A percentile compares a stretch with the other conserved stretches of the same genome.
phyloP scores from a whole-genome alignment of 495 filamentous ascomycete species.

The Trypethelium eluteriae region DNA sequence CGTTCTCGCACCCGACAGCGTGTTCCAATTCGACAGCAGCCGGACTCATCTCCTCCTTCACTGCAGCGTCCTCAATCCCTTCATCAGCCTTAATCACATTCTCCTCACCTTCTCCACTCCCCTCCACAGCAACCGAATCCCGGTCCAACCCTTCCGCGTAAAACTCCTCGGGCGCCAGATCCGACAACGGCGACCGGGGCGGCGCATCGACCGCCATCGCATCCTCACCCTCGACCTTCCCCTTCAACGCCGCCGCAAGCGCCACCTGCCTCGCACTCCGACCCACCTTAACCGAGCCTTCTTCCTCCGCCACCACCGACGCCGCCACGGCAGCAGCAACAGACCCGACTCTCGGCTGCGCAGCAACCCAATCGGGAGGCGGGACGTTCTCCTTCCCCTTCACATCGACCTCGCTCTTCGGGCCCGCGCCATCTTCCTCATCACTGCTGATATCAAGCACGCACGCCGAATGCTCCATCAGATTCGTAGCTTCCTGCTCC shows the following conservation, averaged over 20 bases:
- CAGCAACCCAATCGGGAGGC: conserved; percentile 42
- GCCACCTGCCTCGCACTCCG: conserved; percentile 14
- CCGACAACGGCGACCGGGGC: conserved; percentile 19
- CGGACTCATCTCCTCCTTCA: not conserved
- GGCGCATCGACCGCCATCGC: not conserved
- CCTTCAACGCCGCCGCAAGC: not conserved
- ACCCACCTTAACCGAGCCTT: conserved; percentile 19
- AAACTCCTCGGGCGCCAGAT: conserved; percentile 25
- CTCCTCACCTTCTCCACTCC: not conserved
- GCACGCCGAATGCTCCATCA: conserved; percentile 82
- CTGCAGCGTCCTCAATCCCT: not conserved
- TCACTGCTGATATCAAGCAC: conserved; percentile 72
- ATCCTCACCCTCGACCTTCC: not conserved
- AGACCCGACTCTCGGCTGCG: not conserved
- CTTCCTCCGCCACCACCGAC: conserved; percentile 6
- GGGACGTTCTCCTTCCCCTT: conserved; percentile 91
- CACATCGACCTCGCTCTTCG: conserved; percentile 45
- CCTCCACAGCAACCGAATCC: conserved; percentile 14
- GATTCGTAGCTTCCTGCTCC: conserved; percentile 79
- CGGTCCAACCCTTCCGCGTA: conserved; percentile 22
- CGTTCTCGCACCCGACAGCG: no score
- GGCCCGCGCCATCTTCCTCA: conserved; percentile 38
- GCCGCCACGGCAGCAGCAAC: conserved; percentile 1
- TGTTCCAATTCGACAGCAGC: not conserved
- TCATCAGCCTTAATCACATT: not conserved